Base-by-base conservation (phyloP, 768 basidiomycete genomes). In the Hortiboletus flavorubellus region DNA sequence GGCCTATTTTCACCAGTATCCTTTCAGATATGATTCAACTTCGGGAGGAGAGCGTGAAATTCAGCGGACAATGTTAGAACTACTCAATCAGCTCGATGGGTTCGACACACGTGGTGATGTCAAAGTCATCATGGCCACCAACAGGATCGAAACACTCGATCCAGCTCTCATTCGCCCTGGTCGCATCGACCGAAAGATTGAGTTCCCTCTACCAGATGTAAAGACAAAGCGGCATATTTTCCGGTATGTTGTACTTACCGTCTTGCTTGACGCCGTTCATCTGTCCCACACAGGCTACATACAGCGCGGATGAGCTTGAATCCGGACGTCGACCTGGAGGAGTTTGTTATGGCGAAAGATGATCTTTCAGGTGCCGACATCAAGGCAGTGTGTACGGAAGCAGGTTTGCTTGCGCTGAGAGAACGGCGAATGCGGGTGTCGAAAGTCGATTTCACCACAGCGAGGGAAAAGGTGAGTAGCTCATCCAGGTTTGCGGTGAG, bases 181-280 rank as follows among this genome's bases (percentile, higher is more conserved):
- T 45, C 93, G 97, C 66, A 98, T 99, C 59, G 97, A 99, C 67
- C 84, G 97, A 50, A 99, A 99, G 78, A 99, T 99, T 49, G 97
- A 97, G 70, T 97, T 96, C 78, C 95, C 94, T 15, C 75, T 98
- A 33, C 97, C 97, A 14, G 97, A 99, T 65, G 85, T 96, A 59
- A 99, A 99, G 80, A 98, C 97, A 48, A 99, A 99, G 72, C 89
- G 96, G 14, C 95, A 97, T 72, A 99, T 99, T 70, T 98, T 99
- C 87, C 82, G 86, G 89, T 89, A 59, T 51, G 78, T 64, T 33
- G 30, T 35, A 37, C 34, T 31, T 45, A 34, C 29, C 26, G 5
- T 48, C 18, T 18, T 39, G 2, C 21, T 48, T 26, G 34, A 38
- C 37, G 26, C 49, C 33, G 21, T 49, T 65, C 30, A 68, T 46